Conservation (phyloP, 495 filamentous ascomycete genomes). For the Daldinia vernicosa region DNA sequence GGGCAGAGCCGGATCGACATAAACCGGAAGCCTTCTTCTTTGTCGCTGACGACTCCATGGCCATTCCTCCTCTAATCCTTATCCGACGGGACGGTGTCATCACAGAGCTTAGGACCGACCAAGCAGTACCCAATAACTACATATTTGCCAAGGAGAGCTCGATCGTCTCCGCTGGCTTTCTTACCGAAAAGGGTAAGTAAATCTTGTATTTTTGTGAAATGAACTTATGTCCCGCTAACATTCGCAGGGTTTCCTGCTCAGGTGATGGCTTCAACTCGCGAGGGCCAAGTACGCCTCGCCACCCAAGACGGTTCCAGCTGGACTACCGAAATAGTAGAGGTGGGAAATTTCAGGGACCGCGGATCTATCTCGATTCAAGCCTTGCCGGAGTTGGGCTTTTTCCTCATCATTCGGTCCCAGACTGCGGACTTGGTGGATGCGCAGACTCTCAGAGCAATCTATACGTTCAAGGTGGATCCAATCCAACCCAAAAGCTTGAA, state of each 20-base stretch:
- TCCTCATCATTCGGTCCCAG: constrained; percentile 59
- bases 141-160: constrained; percentile 54
- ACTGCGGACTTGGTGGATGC: constrained; percentile 65
- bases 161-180: constrained; percentile 54
- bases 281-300: constrained; percentile 55
- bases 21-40: constrained; percentile 69
- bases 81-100: constrained; percentile 67
- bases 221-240: constrained; percentile 24
- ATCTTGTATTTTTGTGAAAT: not conserved
- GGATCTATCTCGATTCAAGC: constrained; percentile 45
- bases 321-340: constrained; percentile 48
- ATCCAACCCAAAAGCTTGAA: constrained; percentile 63
- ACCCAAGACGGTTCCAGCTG: constrained; percentile 50
- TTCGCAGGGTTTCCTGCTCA: constrained; percentile 42
- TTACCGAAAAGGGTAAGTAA: constrained; percentile 52
- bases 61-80: constrained; percentile 58
- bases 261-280: constrained; percentile 45
- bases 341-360: constrained; percentile 24
- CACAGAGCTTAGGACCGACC: constrained; percentile 57
- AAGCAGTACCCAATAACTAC: constrained; percentile 46
- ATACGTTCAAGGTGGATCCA: constrained; percentile 64
- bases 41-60: constrained; percentile 43
- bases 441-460: constrained; percentile 57
- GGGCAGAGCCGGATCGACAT: constrained; percentile 60
- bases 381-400: constrained; percentile 51